Conservation (phyloP, 371 early-diverging fungal genomes). For the Cladochytrium tenue region DNA sequence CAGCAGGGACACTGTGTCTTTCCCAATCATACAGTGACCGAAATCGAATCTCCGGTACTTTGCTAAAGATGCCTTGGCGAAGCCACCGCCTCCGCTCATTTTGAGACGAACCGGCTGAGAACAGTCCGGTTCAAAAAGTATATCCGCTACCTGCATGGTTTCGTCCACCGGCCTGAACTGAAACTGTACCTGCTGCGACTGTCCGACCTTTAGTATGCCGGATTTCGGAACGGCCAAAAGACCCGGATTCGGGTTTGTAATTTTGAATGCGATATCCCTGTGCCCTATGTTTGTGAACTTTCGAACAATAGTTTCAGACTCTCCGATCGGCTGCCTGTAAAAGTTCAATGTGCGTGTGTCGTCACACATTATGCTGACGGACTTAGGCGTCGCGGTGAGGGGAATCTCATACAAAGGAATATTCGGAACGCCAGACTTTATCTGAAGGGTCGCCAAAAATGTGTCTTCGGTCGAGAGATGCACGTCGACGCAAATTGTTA, state of each 20-base stretch:
- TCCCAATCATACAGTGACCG: slow-evolving; percentile 67
- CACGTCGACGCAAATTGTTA: slow-evolving; percentile 46
- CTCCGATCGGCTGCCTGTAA: slow-evolving; percentile 55
- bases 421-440: slow-evolving; percentile 47
- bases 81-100: slow-evolving; percentile 58
- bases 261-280: slow-evolving; percentile 43
- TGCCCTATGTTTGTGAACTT: slow-evolving; percentile 60
- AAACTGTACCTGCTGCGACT: slow-evolving; percentile 44
- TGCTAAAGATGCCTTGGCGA: slow-evolving; percentile 47
- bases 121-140: slow-evolving; percentile 56
- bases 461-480: slow-evolving; percentile 56
- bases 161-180: slow-evolving; percentile 55
- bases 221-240: slow-evolving; percentile 38
- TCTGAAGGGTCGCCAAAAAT: slow-evolving; percentile 51
- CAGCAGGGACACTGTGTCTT: slow-evolving; percentile 53
- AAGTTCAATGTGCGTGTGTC: slow-evolving; percentile 58
- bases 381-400: slow-evolving; percentile 55
- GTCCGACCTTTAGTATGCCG: slow-evolving; percentile 49
- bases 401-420: slow-evolving; percentile 48
- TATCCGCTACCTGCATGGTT: slow-evolving; percentile 38
- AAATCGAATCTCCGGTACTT: slow-evolving; percentile 60
- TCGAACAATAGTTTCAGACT: slow-evolving; percentile 46
- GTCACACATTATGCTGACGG: slow-evolving; percentile 51
- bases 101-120: slow-evolving; percentile 57
- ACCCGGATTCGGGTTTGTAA: slow-evolving; percentile 38